Evolutionary conservation across 164 flowering plant genomes (phyloP).

Genomic region (Stephania yunnanensis): DNA sequence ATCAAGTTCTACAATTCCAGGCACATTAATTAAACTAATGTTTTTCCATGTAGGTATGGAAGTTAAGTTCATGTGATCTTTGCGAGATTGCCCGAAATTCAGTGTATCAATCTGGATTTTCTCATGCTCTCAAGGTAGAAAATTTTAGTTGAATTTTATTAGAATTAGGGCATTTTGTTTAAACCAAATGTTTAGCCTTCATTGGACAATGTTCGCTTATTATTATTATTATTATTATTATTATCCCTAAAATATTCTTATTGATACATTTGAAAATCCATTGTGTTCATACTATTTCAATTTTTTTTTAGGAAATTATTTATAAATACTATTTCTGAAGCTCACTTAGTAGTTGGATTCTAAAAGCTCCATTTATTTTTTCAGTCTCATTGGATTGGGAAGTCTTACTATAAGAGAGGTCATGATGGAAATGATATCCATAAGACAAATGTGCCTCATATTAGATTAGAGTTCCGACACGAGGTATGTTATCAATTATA

Average conservation of each 20-base stretch:
- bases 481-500: conserved; percentile 38
- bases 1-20: neutral
- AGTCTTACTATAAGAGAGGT: conserved; percentile 79
- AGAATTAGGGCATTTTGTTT: neutral
- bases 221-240: neutral
- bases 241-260: neutral
- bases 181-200: neutral
- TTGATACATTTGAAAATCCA: neutral
- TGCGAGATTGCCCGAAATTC: conserved; percentile 98
- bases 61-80: conserved; percentile 83
- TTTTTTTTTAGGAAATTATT: neutral
- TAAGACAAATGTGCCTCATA: conserved; percentile 96
- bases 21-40: neutral
- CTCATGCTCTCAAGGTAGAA: conserved; percentile 84
- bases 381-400: conserved; percentile 95
- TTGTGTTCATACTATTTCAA: neutral
- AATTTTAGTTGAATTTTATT: neutral
- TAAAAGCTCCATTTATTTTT: conserved; percentile 16
- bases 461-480: conserved; percentile 84
- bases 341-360: neutral
- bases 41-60: conserved; percentile 68
- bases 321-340: neutral
- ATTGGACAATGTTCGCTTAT: neutral
- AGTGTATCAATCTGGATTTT: conserved; percentile 90
- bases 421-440: conserved; percentile 93